Percentiles rank a stretch among this genome's conserved stretches.
These are phyloP conservation scores for Diaporthe amygdali DNA, from an alignment of 2,329 filamentous ascomycete genomes.

Conservation along the genomic window DNA sequence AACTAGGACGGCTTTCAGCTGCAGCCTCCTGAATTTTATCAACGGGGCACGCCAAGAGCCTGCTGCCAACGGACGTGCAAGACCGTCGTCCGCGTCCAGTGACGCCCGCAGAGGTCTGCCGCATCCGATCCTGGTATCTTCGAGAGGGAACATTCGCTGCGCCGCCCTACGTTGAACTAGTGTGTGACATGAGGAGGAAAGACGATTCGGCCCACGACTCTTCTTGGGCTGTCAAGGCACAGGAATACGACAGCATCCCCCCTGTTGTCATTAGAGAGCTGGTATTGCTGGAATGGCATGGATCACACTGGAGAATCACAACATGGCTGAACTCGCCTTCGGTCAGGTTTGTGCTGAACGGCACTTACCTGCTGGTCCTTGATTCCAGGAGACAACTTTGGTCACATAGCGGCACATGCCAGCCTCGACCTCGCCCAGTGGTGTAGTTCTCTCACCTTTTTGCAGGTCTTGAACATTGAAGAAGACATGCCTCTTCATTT, in stretches of 20 bases:
- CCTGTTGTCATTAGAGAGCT: background rate
- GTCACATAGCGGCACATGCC: background rate
- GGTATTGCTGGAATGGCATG: background rate
- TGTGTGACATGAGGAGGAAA: background rate
- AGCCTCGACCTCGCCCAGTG: background rate
- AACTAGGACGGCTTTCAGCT: background rate
- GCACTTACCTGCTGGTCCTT: background rate
- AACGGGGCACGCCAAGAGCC: background rate
- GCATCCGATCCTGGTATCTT: background rate
- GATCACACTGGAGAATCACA: background rate
- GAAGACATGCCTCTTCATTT: background rate
- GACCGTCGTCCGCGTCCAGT: background rate
- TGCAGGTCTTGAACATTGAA: background rate
- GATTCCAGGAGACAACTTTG: background rate
- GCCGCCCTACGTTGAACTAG: background rate
- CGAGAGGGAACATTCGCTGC: background rate
- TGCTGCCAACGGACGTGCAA: background rate
- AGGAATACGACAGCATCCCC: background rate
- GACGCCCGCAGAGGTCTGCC: slow-evolving; percentile 1
- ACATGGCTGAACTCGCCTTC: background rate
- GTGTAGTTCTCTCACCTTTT: background rate
- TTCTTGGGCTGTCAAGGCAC: background rate
- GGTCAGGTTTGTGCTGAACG: background rate
- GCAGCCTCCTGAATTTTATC: background rate
- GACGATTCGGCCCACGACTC: background rate